Base-by-base conservation (phyloP, 495 filamentous ascomycete species). In the Aspergillus nanangensis region DNA sequence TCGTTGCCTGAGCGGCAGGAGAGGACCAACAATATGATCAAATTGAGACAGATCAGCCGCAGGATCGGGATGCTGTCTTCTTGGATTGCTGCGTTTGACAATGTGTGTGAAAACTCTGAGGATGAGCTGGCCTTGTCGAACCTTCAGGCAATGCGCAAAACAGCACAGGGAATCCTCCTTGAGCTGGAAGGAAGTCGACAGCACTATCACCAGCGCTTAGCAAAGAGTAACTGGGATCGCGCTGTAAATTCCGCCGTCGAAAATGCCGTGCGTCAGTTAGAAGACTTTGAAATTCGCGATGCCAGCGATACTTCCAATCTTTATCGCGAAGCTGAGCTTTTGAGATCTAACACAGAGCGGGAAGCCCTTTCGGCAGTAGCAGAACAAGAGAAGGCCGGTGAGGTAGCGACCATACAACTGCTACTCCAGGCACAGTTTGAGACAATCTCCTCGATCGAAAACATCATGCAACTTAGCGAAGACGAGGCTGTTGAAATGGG, bases 21-120 rank as follows among this genome's bases (percentile, higher is more conserved):
- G 50, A 86, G 85, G 56, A 74, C 84, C 10, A 79, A 69, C 43
- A 77, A 82, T 45, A 88, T 94, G 85, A 88, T 90, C 66, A 90
- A 86, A 57, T 64, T 90, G 47, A 80, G 84, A 38, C 84, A 90
- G 48, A 80, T 96, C 33, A 90, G 95, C 66, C 76, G 88, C 52
- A 77, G 93, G 24, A 94, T 95, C 45, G 77, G 78, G 3, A 75
- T 94, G 46, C 72, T 99, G 21, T 90, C 85, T 4, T 80, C 87
- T 1, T 99, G 93, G 93, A 84, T 96, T 56, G 87, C 86, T 8
- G 90, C 88, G 18, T 97, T 99, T 55, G 94, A 97, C 46, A 70
- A 75, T 15, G 83, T 92, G 4, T 90, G 84, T 55, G 89, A 85
- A 15, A 71, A 67, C 9, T 76, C 81, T 10, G 88, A 87, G 38